Evolutionary conservation across 139 green algal genomes (phyloP).

Genomic region (Ettlia oleoabundans): DNA sequence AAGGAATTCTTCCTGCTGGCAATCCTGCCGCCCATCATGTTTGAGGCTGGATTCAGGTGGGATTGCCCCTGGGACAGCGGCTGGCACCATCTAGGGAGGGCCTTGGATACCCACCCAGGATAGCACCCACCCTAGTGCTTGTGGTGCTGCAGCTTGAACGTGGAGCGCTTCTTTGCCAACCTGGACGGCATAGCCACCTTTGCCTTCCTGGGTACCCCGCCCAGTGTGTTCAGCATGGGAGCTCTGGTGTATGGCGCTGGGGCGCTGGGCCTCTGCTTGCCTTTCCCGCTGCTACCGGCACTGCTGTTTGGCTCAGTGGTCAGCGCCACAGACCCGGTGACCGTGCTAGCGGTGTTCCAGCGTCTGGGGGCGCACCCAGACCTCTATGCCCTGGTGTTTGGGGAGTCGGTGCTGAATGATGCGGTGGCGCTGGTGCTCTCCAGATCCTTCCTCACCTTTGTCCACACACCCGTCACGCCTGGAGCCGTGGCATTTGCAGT

Average conservation of each 20-base stretch:
- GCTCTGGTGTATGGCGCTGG: constrained; percentile 58
- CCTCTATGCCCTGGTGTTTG: constrained; percentile 42
- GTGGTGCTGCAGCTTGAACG: background rate
- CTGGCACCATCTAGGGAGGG: background rate
- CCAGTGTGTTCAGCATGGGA: constrained; percentile 55
- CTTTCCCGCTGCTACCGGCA: constrained; percentile 45
- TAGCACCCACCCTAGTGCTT: background rate
- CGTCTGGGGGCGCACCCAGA: constrained; percentile 24
- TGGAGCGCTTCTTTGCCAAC: constrained; percentile 44
- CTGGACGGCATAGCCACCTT: constrained; percentile 28
- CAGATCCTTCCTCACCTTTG: constrained; percentile 52
- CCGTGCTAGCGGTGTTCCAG: constrained; percentile 51
- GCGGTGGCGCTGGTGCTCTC: constrained; percentile 79
- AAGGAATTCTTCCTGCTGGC: background rate
- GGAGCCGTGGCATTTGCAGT: constrained; percentile 42
- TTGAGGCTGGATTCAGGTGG: background rate
- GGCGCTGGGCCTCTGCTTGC: constrained; percentile 43
- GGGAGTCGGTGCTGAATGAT: constrained; percentile 79
- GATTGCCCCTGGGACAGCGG: background rate
- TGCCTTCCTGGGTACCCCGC: constrained; percentile 59
- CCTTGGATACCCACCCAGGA: background rate
- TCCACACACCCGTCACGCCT: constrained; percentile 19
- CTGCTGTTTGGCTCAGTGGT: constrained; percentile 66
- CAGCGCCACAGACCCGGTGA: constrained; percentile 73
- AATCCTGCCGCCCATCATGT: background rate